phyloP scores from a whole-genome alignment of 306 rosid genomes.

The Cicer yamashitae region DNA sequence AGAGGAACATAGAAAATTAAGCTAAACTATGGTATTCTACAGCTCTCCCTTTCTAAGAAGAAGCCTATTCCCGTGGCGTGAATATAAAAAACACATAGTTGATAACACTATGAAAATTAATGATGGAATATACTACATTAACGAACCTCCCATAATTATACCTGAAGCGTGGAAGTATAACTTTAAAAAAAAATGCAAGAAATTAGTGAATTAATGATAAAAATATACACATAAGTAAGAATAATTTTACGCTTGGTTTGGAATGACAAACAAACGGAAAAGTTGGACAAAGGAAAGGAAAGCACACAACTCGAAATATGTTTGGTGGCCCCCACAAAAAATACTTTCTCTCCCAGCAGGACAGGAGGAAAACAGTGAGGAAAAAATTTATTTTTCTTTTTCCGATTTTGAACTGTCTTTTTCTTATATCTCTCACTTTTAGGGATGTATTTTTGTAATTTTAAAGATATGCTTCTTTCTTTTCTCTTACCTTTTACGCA shows the following conservation, averaged over 20 bases:
- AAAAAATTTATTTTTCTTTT: background rate
- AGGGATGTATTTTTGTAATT: background rate
- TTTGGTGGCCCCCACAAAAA: background rate
- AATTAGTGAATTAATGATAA: constrained; percentile 4
- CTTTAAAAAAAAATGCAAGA: background rate
- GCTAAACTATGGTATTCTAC: constrained; percentile 3
- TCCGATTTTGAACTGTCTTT: background rate
- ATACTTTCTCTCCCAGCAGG: background rate
- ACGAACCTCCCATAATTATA: background rate
- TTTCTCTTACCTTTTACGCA: background rate
- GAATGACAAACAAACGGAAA: background rate
- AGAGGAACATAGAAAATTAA: constrained; percentile 14
- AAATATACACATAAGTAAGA: background rate
- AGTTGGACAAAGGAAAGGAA: background rate
- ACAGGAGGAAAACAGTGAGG: background rate
- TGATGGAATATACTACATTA: constrained; percentile 12
- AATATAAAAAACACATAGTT: constrained; percentile 12
- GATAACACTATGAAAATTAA: constrained; percentile 3
- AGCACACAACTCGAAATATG: background rate
- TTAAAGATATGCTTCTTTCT: background rate
- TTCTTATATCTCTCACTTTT: background rate
- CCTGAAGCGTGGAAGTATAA: background rate
- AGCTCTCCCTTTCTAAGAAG: constrained; percentile 6
- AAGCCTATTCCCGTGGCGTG: background rate
- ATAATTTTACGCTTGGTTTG: constrained; percentile 13